These are phyloP conservation scores for Botrytis pseudocinerea DNA, from an alignment of 2,329 filamentous ascomycete species.

Conservation along the genomic window DNA sequence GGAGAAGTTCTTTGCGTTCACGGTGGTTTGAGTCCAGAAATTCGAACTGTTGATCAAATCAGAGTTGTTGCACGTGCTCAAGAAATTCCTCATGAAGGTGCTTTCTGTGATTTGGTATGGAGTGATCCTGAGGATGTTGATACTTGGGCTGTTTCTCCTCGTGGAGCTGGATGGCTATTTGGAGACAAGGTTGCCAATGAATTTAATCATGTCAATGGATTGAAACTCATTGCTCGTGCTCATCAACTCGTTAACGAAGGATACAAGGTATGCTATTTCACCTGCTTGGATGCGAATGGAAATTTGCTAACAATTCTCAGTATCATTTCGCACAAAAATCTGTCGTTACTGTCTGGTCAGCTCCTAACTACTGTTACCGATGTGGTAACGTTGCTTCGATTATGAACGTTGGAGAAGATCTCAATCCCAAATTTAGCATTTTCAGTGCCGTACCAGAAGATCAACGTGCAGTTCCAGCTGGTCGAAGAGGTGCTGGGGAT, in stretches of 20 bases:
- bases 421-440: slow-evolving; percentile 89
- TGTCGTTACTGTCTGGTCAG: slow-evolving; percentile 73
- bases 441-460: slow-evolving; percentile 89
- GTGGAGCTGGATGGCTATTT: slow-evolving; percentile 59
- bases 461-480: slow-evolving; percentile 75
- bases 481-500: slow-evolving; percentile 64
- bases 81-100: slow-evolving; percentile 75
- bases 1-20: slow-evolving; percentile 74
- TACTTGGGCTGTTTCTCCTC: slow-evolving; percentile 68
- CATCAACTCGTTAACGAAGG: slow-evolving; percentile 77
- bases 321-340: slow-evolving; percentile 96
- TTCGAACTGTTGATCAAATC: slow-evolving; percentile 73
- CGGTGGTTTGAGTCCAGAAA: slow-evolving; percentile 70
- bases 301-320: slow-evolving; percentile 46
- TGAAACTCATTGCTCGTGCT: slow-evolving; percentile 70
- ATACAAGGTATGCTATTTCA: slow-evolving; percentile 56
- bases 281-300: neutral
- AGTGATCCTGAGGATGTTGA: slow-evolving; percentile 72
- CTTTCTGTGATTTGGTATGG: slow-evolving; percentile 77
- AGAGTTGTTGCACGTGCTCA: slow-evolving; percentile 72
- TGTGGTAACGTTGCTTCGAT: slow-evolving; percentile 67
- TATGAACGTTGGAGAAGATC: slow-evolving; percentile 83
- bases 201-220: slow-evolving; percentile 75
- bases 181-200: slow-evolving; percentile 70
- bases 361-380: slow-evolving; percentile 50